Percentiles rank a stretch among this genome's conserved stretches.
phyloP scores from a whole-genome alignment of 116 monocot genomes.

The Posidonia oceanica region DNA sequence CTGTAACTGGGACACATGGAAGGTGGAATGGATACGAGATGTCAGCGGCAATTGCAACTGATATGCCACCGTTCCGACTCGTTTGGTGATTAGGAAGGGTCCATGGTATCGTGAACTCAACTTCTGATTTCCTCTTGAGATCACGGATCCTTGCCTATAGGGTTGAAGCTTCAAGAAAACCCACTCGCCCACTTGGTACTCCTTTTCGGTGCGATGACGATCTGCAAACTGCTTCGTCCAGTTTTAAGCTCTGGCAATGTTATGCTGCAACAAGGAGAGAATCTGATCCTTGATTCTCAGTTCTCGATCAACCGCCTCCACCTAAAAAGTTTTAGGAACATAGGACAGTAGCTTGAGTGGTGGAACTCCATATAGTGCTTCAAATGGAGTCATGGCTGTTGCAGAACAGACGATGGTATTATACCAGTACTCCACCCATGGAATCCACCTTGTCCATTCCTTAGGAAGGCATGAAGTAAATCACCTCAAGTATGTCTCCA shows the following conservation, averaged over 20 bases:
- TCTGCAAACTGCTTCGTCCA: too few relatives aligned
- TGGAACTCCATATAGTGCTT: not conserved
- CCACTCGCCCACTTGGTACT: not conserved
- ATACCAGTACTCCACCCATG: slow-evolving; percentile 7
- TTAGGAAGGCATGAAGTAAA: not conserved
- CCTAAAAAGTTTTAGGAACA: not conserved
- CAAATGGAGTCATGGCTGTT: not conserved
- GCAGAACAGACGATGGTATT: not conserved
- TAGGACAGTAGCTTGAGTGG: not conserved
- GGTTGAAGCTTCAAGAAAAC: not conserved
- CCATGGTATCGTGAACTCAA: too few relatives aligned
- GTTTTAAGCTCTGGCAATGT: too few relatives aligned
- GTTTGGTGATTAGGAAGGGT: not conserved
- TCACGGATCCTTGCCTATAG: too few relatives aligned
- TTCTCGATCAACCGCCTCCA: not conserved
- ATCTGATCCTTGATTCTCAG: too few relatives aligned
- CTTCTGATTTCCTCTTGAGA: too few relatives aligned
- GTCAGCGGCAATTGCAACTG: not conserved
- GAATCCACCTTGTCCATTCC: slow-evolving; percentile 1
- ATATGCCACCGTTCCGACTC: not conserved
- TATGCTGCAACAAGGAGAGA: too few relatives aligned
- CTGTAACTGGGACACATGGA: too few relatives aligned
- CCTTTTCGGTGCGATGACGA: not conserved
- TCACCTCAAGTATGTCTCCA: slow-evolving; percentile 2
- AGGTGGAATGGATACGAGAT: too few relatives aligned